phyloP scores from a whole-genome alignment of 371 early-diverging fungal genomes.

The Parasitella parasitica region DNA sequence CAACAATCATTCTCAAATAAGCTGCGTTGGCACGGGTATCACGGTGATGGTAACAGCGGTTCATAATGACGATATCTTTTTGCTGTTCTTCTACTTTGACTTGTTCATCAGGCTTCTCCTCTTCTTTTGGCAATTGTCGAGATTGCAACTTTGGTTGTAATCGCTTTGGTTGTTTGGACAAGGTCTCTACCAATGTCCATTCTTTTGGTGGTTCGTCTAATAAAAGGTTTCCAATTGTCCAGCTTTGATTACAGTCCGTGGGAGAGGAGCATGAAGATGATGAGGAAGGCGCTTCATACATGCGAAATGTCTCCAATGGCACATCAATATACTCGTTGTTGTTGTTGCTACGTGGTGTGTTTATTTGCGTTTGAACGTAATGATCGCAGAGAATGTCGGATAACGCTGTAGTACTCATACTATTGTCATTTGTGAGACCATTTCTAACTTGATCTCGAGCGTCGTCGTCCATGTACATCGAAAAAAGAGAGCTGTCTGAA shows the following conservation, averaged over 20 bases:
- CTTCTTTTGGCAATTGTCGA: background rate
- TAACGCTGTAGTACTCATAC: conserved; percentile 18
- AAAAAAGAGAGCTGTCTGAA: conserved; percentile 3
- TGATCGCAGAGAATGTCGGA: conserved; percentile 46
- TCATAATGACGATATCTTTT: background rate
- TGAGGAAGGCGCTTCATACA: conserved; percentile 27
- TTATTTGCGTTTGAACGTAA: conserved; percentile 30
- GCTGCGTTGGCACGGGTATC: conserved; percentile 53
- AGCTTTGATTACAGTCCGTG: conserved; percentile 18
- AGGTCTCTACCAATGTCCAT: conserved; percentile 33
- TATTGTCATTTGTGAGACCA: background rate
- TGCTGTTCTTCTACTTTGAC: conserved; percentile 5
- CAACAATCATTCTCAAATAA: conserved; percentile 61
- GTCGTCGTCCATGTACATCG: conserved; percentile 7
- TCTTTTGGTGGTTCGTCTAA: conserved; percentile 19
- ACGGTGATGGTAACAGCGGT: conserved; percentile 18
- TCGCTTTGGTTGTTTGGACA: background rate
- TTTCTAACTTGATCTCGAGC: background rate
- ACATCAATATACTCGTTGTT: conserved; percentile 23
- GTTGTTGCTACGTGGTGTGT: conserved; percentile 13
- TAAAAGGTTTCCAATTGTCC: background rate
- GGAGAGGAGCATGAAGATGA: background rate
- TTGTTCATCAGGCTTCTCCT: background rate
- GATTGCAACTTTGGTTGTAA: background rate
- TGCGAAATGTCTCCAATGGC: conserved; percentile 26